Conservation (phyloP, 2,329 filamentous ascomycete genomes). For the Coniella lustricola region DNA sequence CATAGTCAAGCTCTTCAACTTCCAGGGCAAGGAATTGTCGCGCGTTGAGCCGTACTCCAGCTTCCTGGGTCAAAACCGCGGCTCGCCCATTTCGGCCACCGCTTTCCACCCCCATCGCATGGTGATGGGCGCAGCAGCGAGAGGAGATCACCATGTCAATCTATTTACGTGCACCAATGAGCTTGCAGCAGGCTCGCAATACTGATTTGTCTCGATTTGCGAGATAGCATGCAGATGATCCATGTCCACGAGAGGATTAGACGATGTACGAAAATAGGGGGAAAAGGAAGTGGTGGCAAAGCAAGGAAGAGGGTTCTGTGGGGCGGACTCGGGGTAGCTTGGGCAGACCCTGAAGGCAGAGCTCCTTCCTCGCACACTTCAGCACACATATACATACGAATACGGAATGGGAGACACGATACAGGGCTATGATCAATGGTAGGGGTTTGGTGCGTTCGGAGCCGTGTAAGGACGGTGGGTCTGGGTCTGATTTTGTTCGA, state of each 20-base stretch:
- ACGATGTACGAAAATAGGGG: too few species aligned
- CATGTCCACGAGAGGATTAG: too few species aligned
- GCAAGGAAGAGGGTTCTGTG: too few species aligned
- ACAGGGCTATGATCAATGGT: too few species aligned
- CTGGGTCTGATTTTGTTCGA: too few species aligned
- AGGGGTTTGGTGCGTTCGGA: background rate
- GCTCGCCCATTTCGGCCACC: slow-evolving; percentile 76
- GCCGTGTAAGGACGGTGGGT: background rate
- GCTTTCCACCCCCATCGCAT: slow-evolving; percentile 94
- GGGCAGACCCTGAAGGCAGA: too few species aligned
- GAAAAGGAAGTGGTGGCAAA: too few species aligned
- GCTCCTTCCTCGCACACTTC: too few species aligned
- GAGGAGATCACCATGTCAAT: slow-evolving; percentile 86
- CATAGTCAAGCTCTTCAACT: slow-evolving; percentile 86
- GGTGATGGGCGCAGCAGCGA: slow-evolving; percentile 78
- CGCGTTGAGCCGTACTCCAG: slow-evolving; percentile 84
- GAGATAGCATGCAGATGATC: too few species aligned
- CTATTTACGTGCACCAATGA: slow-evolving; percentile 66
- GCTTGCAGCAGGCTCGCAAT: slow-evolving; percentile 16
- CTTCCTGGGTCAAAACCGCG: slow-evolving; percentile 74
- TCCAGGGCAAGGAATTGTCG: slow-evolving; percentile 71
- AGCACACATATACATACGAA: too few species aligned
- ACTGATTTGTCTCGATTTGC: background rate
- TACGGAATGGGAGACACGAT: too few species aligned
- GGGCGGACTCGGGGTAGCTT: too few species aligned